Evolutionary conservation across 1,284 basidiomycete species (phyloP).

Genomic region (Papiliotrema flavescens): DNA sequence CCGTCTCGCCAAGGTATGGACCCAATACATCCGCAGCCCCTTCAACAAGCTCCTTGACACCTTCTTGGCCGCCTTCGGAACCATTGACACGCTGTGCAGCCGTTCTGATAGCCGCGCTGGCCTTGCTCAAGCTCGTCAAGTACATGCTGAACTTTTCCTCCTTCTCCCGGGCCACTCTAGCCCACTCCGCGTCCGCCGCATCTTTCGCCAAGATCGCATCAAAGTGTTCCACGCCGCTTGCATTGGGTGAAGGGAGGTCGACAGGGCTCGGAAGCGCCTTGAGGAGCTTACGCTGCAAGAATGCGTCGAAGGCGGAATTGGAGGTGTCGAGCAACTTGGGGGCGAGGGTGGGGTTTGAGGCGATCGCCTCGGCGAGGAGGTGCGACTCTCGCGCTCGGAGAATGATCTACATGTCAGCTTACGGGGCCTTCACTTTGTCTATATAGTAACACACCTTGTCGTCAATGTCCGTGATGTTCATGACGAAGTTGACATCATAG

Average conservation of each 20-base stretch:
- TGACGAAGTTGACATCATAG: slow-evolving; percentile 97
- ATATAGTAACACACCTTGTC: slow-evolving; percentile 69
- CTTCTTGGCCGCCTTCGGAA: slow-evolving; percentile 52
- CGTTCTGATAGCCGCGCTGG: slow-evolving; percentile 28
- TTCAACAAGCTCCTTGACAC: slow-evolving; percentile 62
- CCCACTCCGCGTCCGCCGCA: slow-evolving; percentile 58
- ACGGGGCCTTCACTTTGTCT: slow-evolving; percentile 22
- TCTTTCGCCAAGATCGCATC: slow-evolving; percentile 53
- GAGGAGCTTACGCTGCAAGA: slow-evolving; percentile 58
- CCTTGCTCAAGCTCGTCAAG: slow-evolving; percentile 66
- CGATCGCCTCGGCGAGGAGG: slow-evolving; percentile 55
- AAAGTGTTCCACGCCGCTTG: slow-evolving; percentile 57
- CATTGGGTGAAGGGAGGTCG: slow-evolving; percentile 57
- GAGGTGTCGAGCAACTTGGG: slow-evolving; percentile 31
- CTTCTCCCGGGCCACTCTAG: slow-evolving; percentile 63
- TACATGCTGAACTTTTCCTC: slow-evolving; percentile 92
- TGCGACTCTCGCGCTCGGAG: slow-evolving; percentile 79
- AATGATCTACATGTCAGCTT: slow-evolving; percentile 65
- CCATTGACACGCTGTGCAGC: slow-evolving; percentile 41
- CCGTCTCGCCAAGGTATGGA: slow-evolving; percentile 69
- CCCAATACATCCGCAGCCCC: slow-evolving; percentile 72
- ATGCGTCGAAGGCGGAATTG: slow-evolving; percentile 52
- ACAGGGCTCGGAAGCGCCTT: slow-evolving; percentile 59
- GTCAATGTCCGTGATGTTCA: slow-evolving; percentile 99
- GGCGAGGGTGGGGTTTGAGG: slow-evolving; percentile 38